Conservation (phyloP, 192 early-diverging fungal genomes). For the Backusella mclennaniae region DNA sequence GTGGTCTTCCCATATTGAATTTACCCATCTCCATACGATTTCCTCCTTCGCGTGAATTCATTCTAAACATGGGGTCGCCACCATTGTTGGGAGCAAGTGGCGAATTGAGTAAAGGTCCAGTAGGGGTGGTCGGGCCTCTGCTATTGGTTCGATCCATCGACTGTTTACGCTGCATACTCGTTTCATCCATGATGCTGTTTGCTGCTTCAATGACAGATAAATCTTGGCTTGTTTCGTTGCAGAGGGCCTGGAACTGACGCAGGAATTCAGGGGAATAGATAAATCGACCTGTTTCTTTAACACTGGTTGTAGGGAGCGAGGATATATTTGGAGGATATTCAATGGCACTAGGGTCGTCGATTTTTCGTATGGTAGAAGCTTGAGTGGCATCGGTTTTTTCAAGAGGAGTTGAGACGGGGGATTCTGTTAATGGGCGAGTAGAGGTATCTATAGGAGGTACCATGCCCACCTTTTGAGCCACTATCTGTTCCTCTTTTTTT, state of each 20-base stretch:
- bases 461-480: slow-evolving; percentile 1
- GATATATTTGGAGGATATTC: slow-evolving; percentile 50
- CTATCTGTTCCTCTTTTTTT: neutral
- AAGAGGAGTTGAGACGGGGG: neutral
- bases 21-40: slow-evolving; percentile 38
- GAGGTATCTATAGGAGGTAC: slow-evolving; percentile 10
- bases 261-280: slow-evolving; percentile 76
- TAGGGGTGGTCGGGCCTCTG: slow-evolving; percentile 10
- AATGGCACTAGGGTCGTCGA: slow-evolving; percentile 47
- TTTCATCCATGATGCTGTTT: slow-evolving; percentile 30
- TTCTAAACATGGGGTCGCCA: slow-evolving; percentile 29
- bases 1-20: slow-evolving; percentile 36
- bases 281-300: slow-evolving; percentile 58
- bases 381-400: neutral
- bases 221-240: slow-evolving; percentile 60
- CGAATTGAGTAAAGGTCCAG: neutral
- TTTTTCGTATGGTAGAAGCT: neutral
- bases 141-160: slow-evolving; percentile 27
- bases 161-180: slow-evolving; percentile 8
- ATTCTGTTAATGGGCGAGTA: slow-evolving; percentile 15
- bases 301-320: slow-evolving; percentile 35
- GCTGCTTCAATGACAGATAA: slow-evolving; percentile 44
- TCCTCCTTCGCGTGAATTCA: slow-evolving; percentile 22
- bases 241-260: slow-evolving; percentile 69
- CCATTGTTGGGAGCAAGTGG: neutral